Evolutionary conservation across 2,329 filamentous ascomycete species (phyloP), one percentile per base, ranked within the genome.

Genomic region (Orbilia oligospora): DNA sequence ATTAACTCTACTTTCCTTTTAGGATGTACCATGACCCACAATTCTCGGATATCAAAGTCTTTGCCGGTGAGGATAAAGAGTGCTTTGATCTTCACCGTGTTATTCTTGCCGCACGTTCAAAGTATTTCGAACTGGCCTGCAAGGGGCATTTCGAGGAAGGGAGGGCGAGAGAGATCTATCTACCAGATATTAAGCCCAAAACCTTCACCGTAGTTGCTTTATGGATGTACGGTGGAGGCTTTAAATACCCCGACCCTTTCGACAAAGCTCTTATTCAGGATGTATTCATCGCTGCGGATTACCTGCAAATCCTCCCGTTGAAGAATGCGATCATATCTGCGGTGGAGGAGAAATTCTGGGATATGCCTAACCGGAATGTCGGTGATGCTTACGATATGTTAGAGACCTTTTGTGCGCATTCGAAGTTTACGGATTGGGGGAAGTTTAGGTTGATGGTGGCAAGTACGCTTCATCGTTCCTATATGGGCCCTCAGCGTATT

Each of bases 31-130:
- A 71, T 5, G 27, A 71, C 18, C 18, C 41, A 3, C 61, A 36
- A n/a, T 49, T 27, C 22, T 20, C 67, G 27, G 68, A 71, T 44
- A 22, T 71, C 6, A 64, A 63, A 41, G 24, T 71, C 1, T 64
- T 64, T 30, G 24, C 16, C 18, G 68, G 68, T 1, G 24, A 46
- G 2, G 33, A 64, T 16, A 53, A 71, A 18, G 2, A 16, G 2
- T 55, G 44, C 16, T 64, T 64, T 38, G 20, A 71, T 2, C 44
- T 14, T 16, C 38, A 41, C 12, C 12, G 38, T n/a, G 38, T 41
- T 5, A n/a, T 41, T 14, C 9, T 41, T n/a, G 14, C 14, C 3
- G n/a, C 16, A 4, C 36, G 33, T 30, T 71, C 48, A 3, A n/a
- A 56, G 10, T 68, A 44, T 12, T 68, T 68, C 16, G 36, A 41